Evolutionary conservation across 1,284 basidiomycete genomes (phyloP).

Genomic region (Heterobasidion irregulare): DNA sequence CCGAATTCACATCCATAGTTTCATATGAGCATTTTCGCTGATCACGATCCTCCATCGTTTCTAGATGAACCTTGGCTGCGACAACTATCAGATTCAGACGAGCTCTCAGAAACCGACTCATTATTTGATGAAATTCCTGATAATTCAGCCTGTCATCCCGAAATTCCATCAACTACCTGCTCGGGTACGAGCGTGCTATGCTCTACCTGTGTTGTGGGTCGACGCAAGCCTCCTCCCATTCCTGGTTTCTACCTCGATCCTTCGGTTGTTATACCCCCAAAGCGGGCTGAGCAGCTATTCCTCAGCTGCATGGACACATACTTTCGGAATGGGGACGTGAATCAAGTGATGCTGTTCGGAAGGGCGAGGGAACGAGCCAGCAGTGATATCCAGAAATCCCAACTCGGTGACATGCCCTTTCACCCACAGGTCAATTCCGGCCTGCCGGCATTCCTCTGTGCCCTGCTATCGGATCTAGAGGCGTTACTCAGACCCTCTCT

Average conservation of each 20-base stretch:
- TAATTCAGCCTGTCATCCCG: not conserved
- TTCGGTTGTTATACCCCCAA: conserved; percentile 35
- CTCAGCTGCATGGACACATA: conserved; percentile 49
- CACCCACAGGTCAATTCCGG: conserved; percentile 17
- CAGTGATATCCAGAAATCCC: not conserved
- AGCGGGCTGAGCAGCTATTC: conserved; percentile 41
- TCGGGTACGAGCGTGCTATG: no score
- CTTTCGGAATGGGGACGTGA: conserved; percentile 40
- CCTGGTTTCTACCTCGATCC: conserved; percentile 59
- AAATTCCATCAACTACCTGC: no score
- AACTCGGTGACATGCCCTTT: not conserved
- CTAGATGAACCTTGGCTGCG: not conserved
- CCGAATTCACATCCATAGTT: no score
- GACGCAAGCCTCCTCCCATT: conserved; percentile 40
- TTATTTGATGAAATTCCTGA: not conserved
- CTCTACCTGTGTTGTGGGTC: conserved; percentile 7
- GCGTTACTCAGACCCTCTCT: conserved; percentile 37
- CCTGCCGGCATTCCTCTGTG: conserved; percentile 45
- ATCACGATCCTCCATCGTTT: not conserved
- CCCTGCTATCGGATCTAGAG: conserved; percentile 45
- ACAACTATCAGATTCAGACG: not conserved
- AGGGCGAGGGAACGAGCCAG: conserved; percentile 20
- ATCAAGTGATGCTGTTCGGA: conserved; percentile 77
- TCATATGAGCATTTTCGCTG: no score
- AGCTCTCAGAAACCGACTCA: not conserved